Evolutionary conservation across 2,329 filamentous ascomycete genomes (phyloP), one percentile per base, ranked within the genome.

Genomic region (Phialophora expanda): DNA sequence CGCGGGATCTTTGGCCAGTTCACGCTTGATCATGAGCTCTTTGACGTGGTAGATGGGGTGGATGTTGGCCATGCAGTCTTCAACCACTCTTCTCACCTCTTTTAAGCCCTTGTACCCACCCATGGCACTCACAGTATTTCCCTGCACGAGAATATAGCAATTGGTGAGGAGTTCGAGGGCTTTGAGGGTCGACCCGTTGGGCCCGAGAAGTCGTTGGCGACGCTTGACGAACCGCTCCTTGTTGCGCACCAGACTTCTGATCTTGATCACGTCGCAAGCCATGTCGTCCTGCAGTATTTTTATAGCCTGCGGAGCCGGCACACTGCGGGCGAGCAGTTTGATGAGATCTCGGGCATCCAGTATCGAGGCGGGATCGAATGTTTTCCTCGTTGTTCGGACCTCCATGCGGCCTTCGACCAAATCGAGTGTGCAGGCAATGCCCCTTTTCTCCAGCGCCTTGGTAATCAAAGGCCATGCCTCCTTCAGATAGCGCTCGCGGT

Each of bases 151-250:
- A 61, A 99, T 91, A 78, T 98, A 97, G 64, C 91, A 96, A 74
- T 89, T 84, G 0, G 95, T 99, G 62, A 99, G 85, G 2, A 98
- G 85, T 78, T 98, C 93, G 30, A 99, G 85, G 1, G 95, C 95
- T 77, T 98, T 98, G 61, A 99, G 84, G 1, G 95, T 99, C 56
- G 90, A 92, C 44, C 94, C 95, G 70, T 92, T 91, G 17, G 94
- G 93, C 0, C 95, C 95, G 26, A 99, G 84, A 65, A 99, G 95
- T 64, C 95, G 85, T 80, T 99, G 95, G 56, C 95, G 87, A 63
- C 95, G 85, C 83, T 99, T 99, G 59, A 97, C 91, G 74, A 98
- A 99, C 64, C 93, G 88, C 71, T 98, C 93, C 79, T 97, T 97
- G 79, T 94, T 97, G 69, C 91, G 86, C 30, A 98, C 92, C 56